Evolutionary conservation across 129 eudicot genomes (phyloP).

Genomic region (Chrysanthemum lavandulifolium): DNA sequence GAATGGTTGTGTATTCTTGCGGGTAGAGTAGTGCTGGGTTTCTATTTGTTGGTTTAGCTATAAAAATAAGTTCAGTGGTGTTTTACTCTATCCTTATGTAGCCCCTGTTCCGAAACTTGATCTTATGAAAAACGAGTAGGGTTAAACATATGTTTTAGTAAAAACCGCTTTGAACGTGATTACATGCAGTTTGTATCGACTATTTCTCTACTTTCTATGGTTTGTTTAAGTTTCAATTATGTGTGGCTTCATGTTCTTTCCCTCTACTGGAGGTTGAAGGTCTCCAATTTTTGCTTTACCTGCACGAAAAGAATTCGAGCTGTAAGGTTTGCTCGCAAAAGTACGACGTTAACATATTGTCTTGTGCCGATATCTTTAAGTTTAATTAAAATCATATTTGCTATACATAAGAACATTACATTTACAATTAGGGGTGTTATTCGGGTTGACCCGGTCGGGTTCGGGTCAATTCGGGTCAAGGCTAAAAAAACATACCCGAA

Average conservation of each 20-base stretch:
- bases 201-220: not conserved
- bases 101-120: not conserved
- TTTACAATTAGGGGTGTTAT: too few species aligned
- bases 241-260: not conserved
- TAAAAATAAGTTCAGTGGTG: constrained; percentile 18
- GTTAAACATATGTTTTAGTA: constrained; percentile 11
- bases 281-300: not conserved
- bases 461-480: too few species aligned
- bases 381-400: too few species aligned
- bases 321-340: too few species aligned
- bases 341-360: too few species aligned
- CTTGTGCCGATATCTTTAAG: too few species aligned
- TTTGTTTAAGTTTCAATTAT: not conserved
- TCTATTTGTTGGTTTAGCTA: constrained; percentile 13
- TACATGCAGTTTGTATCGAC: not conserved
- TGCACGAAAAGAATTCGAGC: not conserved
- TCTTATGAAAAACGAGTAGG: constrained; percentile 15
- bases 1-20: constrained; percentile 17
- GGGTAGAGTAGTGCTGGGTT: constrained; percentile 21
- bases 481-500: too few species aligned
- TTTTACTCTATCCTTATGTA: not conserved
- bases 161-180: not conserved
- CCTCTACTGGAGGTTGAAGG: too few species aligned
- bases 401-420: too few species aligned
- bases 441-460: too few species aligned